These are phyloP conservation scores for Penicillium sp. DNA, from an alignment of 2,329 filamentous ascomycete species.

Conservation along the genomic window DNA sequence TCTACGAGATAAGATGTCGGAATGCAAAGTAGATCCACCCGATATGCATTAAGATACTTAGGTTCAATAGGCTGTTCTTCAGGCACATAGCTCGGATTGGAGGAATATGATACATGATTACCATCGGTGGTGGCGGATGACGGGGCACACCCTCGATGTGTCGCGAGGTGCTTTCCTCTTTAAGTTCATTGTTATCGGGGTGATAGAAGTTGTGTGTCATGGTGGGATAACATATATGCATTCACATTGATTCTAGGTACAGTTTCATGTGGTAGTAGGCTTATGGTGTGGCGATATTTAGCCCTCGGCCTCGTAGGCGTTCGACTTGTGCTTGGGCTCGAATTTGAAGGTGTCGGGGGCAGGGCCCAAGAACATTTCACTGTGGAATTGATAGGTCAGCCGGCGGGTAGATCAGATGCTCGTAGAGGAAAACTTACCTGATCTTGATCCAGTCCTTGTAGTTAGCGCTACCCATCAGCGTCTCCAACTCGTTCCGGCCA, in stretches of 20 bases:
- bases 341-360: constrained; percentile 89
- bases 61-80: not conserved
- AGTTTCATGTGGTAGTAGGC: not conserved
- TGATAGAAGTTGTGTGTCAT: not conserved
- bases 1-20: not conserved
- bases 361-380: constrained; percentile 96
- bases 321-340: constrained; percentile 96
- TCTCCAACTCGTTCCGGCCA: constrained; percentile 87
- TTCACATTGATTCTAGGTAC: constrained; percentile 9
- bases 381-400: constrained; percentile 37
- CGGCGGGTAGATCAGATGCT: not conserved
- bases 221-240: not conserved
- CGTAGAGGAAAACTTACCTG: constrained; percentile 58
- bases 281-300: constrained; percentile 6
- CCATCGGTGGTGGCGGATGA: not conserved
- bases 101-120: not conserved
- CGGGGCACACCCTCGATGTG: not conserved
- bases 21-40: not conserved
- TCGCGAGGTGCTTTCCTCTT: not conserved
- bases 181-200: not conserved
- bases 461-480: constrained; percentile 82
- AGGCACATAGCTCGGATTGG: not conserved
- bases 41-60: not conserved
- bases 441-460: constrained; percentile 99
- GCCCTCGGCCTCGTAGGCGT: constrained; percentile 72